Base-by-base conservation (phyloP, 257 asterid genomes). In the Thymus quinquecostatus region DNA sequence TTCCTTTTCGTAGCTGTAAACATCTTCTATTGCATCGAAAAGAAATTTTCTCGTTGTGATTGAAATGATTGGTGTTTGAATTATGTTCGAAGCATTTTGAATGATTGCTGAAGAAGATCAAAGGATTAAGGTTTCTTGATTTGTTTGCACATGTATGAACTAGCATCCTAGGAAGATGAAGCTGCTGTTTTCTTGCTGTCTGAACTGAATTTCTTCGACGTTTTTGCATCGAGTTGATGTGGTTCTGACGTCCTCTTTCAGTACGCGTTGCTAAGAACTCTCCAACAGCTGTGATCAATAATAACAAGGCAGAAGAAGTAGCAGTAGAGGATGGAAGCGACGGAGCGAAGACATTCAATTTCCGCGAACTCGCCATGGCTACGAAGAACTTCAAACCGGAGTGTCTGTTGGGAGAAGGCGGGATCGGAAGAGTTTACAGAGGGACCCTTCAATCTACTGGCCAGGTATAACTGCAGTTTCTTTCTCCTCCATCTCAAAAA, bases 281-380 rank as follows among this genome's bases (percentile, higher is more conserved):
- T 64, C 66, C 58, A 69, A 10, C 62, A 44, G 68, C 47, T 47
- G 79, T 62, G 54, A 54, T 51, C 49, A 27, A 60, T 40, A 69
- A 58, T 6, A 0, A 44, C n/a, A 74, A 9, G 32, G 71, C 75
- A 47, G 81, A 78, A 60, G 74, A 58, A 60, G 8, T 3, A 7
- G 66, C 66, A 11, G 75, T 50, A 49, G 81, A 75, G 45, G 77
- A 57, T 69, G 88, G 65, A 45, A 74, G 71, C 32, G 54, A 75
- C 0, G 49, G 11, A 6, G 84, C 82, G 9, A 83, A 77, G 75
- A 71, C 87, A 13, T 92, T 83, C 85, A 85, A 89, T 56, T 92
- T 92, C 68, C 98, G 98, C 2, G 97, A 92, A 80, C 96, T 92
- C 47, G 96, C 96, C 59, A 61, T 81, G 41, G 98, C 98, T 45